Base-by-base conservation (phyloP, 164 flowering plant species). In the Umbilicus rupestris region DNA sequence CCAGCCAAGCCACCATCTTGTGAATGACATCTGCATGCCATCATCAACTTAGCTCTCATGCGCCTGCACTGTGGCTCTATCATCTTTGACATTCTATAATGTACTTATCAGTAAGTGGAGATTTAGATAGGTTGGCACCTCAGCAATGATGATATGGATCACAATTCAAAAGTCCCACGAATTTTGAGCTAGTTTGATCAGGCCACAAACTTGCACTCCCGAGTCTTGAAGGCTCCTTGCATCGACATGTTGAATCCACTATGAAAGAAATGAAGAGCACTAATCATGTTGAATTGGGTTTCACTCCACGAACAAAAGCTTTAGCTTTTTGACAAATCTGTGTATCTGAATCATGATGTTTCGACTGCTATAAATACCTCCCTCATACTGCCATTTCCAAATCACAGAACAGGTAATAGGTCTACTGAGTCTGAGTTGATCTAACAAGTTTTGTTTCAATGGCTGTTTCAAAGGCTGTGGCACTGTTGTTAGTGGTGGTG, bases 191-290 rank as follows among this genome's bases (percentile, higher is more conserved):
- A n/a, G 22, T 17, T n/a, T 47, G 20, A 5, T 52, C 58, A 52
- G 15, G 58, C 58, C 58, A 52, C 58, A 52, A 52, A 24, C 58
- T 10, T 52, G 58, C 58, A 52, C 58, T 52, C 29, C 14, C 31
- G 24, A 52, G 24, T 52, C 30, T 52, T 24, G 58, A 52, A 0
- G 30, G 1, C 4, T 52, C 10, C 24, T 30, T 16, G 7, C 30
- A 24, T 52, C 0, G 58, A 26, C 15, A 9, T 52, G 58, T 52
- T 45, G 47, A 45, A 14, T 24, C 58, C 58, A 52, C 58, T 52
- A 7, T 1, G 58, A 52, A 24, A 2, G 44, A 41, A 41, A 41
- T 41, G 12, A 41, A 9, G 12, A 22, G 58, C 58, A 50, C 30
- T 52, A 52, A 52, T 22, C 3, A 52, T 47, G 24, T 19, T 47